These are phyloP conservation scores for Tetradesmus lagerheimii DNA, from an alignment of 139 green algal species.

Conservation along the genomic window DNA sequence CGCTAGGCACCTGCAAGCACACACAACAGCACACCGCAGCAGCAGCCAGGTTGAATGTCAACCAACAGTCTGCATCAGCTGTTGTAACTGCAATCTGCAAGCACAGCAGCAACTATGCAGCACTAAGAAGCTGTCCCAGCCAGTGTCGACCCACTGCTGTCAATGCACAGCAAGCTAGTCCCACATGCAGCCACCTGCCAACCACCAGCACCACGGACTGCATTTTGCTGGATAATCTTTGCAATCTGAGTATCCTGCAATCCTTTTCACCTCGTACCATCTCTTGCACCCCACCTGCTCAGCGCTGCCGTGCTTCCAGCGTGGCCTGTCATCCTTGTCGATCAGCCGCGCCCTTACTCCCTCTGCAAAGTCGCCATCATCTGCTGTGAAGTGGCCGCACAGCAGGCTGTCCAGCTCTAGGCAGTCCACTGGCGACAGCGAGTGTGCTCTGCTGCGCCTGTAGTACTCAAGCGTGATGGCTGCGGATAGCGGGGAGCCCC, in stretches of 20 bases:
- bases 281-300: constrained; percentile 54
- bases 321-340: constrained; percentile 72
- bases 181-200: too few relatives aligned
- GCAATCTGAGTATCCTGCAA: too few relatives aligned
- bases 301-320: constrained; percentile 70
- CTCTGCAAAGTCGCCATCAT: constrained; percentile 72
- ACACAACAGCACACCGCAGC: background rate
- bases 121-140: too few relatives aligned
- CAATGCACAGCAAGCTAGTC: too few relatives aligned
- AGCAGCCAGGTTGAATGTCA: too few relatives aligned
- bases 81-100: too few relatives aligned
- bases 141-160: too few relatives aligned
- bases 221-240: too few relatives aligned
- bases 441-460: constrained; percentile 28
- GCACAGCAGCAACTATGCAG: too few relatives aligned
- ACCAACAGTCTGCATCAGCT: too few relatives aligned
- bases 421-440: constrained; percentile 63
- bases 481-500: constrained; percentile 67
- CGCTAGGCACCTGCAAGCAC: constrained; percentile 18
- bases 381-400: constrained; percentile 55
- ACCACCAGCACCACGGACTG: too few relatives aligned
- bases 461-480: constrained; percentile 59
- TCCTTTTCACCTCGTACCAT: too few relatives aligned
- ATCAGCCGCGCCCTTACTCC: constrained; percentile 85
- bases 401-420: constrained; percentile 78